A percentile compares a stretch with the other conserved stretches of the same genome.
Evolutionary conservation across 2,329 filamentous ascomycete genomes (phyloP).

Genomic region (Ilyonectria destructans): DNA sequence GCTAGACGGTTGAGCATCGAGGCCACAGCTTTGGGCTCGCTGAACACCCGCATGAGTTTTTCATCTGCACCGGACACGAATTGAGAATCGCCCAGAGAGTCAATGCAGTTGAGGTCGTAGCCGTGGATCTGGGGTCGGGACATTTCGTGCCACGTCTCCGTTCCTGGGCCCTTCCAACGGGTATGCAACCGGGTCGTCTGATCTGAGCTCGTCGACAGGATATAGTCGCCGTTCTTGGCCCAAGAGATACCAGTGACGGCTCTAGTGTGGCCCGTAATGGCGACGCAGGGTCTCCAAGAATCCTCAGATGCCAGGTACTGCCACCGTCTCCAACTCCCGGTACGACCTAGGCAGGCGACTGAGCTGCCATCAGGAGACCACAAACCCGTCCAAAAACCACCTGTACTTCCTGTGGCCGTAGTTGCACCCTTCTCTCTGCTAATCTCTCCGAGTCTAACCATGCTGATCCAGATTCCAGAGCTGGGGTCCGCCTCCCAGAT

Average conservation of each 20-base stretch:
- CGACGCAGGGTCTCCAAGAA: constrained; percentile 83
- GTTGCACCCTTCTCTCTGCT: constrained; percentile 96
- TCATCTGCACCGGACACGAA: constrained; percentile 98
- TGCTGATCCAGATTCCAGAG: constrained; percentile 93
- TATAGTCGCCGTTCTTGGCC: constrained; percentile 85
- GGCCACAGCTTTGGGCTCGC: constrained; percentile 88
- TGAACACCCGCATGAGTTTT: constrained; percentile 97
- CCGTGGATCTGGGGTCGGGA: constrained; percentile 97
- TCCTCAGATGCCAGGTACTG: constrained; percentile 73
- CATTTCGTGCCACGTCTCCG: constrained; percentile 91
- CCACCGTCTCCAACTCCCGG: constrained; percentile 95
- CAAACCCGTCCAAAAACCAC: constrained; percentile 95
- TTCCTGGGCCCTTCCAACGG: constrained; percentile 74
- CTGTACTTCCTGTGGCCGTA: constrained; percentile 94
- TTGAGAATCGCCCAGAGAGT: constrained; percentile 78
- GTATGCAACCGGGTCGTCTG: constrained; percentile 94
- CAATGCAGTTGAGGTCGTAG: constrained; percentile 97
- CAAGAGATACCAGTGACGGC: constrained; percentile 88
- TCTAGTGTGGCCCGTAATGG: constrained; percentile 87
- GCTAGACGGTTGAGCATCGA: constrained; percentile 80
- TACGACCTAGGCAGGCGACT: constrained; percentile 88
- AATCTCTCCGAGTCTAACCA: constrained; percentile 90
- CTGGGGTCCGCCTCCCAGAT: constrained; percentile 90
- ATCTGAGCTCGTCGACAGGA: constrained; percentile 91
- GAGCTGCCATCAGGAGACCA: constrained; percentile 86